Evolutionary conservation across 2,329 filamentous ascomycete genomes (phyloP).

Genomic region (Cercospora sesami): DNA sequence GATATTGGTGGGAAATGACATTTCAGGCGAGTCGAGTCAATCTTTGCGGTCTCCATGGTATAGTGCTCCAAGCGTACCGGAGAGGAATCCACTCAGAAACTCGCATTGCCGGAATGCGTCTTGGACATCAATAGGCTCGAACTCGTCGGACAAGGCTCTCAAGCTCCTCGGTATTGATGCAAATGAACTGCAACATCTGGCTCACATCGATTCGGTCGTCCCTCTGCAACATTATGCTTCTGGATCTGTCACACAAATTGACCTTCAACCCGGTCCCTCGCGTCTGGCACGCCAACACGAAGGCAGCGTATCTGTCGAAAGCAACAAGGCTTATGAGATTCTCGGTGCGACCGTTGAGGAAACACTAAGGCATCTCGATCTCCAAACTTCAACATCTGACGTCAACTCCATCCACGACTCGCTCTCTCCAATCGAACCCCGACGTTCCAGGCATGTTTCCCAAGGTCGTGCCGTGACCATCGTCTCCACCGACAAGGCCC

Average conservation of each 20-base stretch:
- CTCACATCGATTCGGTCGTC: slow-evolving; percentile 10
- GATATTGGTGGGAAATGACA: slow-evolving; percentile 7
- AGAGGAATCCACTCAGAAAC: slow-evolving; percentile 1
- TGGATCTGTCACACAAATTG: slow-evolving; percentile 5
- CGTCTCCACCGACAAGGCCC: slow-evolving; percentile 1
- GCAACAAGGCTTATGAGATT: not conserved
- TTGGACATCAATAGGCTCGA: not conserved
- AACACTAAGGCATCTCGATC: not conserved
- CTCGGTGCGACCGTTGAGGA: not conserved
- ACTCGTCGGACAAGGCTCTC: slow-evolving; percentile 7
- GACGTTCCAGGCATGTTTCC: not conserved
- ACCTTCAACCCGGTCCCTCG: slow-evolving; percentile 7
- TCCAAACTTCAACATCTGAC: not conserved
- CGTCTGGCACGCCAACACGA: not conserved
- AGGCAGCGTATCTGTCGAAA: not conserved
- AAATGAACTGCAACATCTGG: slow-evolving; percentile 10
- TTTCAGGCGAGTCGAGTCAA: not conserved
- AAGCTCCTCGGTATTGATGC: slow-evolving; percentile 6
- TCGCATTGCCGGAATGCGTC: not conserved
- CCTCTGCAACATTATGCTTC: slow-evolving; percentile 8
- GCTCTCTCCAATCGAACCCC: not conserved
- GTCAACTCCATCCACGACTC: slow-evolving; percentile 10
- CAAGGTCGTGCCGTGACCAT: not conserved
- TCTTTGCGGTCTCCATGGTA: not conserved
- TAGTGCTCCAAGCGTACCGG: not conserved